Percentiles rank a stretch among this genome's conserved stretches.
These are phyloP conservation scores for Plenodomus lindquistii DNA, from an alignment of 2,329 filamentous ascomycete genomes.

Conservation along the genomic window DNA sequence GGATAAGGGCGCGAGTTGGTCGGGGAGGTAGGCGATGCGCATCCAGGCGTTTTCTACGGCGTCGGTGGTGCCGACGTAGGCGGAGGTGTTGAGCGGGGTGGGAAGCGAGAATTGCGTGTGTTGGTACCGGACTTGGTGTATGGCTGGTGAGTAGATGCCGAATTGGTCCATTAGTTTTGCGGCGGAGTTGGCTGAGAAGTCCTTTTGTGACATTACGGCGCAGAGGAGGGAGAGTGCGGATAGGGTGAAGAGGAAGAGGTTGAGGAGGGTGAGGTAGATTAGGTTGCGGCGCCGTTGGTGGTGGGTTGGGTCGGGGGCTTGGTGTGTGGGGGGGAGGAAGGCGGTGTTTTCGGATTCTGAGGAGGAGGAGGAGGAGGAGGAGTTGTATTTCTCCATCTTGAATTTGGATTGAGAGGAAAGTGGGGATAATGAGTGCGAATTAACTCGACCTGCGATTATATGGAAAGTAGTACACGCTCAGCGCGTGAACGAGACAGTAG, in stretches of 20 bases:
- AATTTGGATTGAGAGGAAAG: too few species aligned
- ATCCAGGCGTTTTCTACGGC: constrained; percentile 64
- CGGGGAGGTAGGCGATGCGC: constrained; percentile 59
- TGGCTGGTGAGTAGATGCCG: constrained; percentile 16
- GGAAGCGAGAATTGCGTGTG: constrained; percentile 13
- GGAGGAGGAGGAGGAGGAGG: constrained; percentile 12
- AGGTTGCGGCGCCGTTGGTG: constrained; percentile 24
- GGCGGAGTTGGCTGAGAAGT: constrained; percentile 24
- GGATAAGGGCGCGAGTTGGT: constrained; percentile 61
- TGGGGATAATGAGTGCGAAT: background rate
- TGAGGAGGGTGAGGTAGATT: constrained; percentile 36
- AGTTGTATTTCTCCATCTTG: constrained; percentile 35
- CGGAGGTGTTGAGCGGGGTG: constrained; percentile 38
- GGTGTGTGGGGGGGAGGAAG: constrained; percentile 30
- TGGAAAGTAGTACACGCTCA: constrained; percentile 14
- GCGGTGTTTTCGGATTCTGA: constrained; percentile 31
- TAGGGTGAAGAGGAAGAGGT: constrained; percentile 39
- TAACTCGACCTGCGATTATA: constrained; percentile 26
- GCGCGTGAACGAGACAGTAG: constrained; percentile 7
- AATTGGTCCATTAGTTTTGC: constrained; percentile 40
- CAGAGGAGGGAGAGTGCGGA: constrained; percentile 37
- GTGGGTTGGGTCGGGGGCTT: constrained; percentile 22
- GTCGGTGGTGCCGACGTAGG: constrained; percentile 59
- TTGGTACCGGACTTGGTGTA: background rate
- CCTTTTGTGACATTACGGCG: constrained; percentile 36